Evolutionary conservation across 176 grass and related monocot genomes (phyloP), one percentile per base, ranked within the genome.

Genomic region (Typha latifolia): DNA sequence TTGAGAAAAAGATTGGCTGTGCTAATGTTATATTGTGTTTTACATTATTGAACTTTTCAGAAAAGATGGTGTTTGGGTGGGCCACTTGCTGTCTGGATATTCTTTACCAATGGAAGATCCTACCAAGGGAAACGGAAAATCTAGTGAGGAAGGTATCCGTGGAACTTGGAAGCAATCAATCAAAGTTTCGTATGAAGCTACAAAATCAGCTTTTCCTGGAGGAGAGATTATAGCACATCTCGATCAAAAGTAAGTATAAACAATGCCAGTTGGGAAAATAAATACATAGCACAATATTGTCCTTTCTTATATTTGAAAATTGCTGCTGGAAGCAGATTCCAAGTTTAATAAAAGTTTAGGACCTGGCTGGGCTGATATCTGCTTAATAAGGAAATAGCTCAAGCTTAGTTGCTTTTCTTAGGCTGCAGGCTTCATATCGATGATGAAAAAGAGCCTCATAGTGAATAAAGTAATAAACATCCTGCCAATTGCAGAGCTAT

Each of bases 91-190:
- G 16, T 91, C 93, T 63, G 83, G 82, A 48, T 91, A 91, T 68
- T 89, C 93, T 49, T 80, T 96, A 74, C 88, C 88, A 4, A 91
- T 96, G 93, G 88, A 96, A 21, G 71, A 64, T 7, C 80, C 85
- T 3, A 29, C 75, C 4, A 73, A 84, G 62, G 72, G 63, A 70
- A 86, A 75, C 70, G 80, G 56, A 68, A 88, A 91, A 63, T 75
- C 48, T 73, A 73, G 43, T 29, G 32, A 26, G 66, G 67, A 71
- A 70, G 72, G 80, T 26, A 73, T 96, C 66, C 55, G 74, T 82
- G 88, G 93, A 66, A 91, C 78, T 71, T 96, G 93, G 88, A 96
- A 89, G 61, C 88, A 96, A 49, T 59, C 85, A 67, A 91, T 96
- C 55, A 83, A 81, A 89, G 85, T 68, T 91, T 91, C 93, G 15